Conservation (phyloP, 768 basidiomycete genomes). For the Lyophyllum atratum region DNA sequence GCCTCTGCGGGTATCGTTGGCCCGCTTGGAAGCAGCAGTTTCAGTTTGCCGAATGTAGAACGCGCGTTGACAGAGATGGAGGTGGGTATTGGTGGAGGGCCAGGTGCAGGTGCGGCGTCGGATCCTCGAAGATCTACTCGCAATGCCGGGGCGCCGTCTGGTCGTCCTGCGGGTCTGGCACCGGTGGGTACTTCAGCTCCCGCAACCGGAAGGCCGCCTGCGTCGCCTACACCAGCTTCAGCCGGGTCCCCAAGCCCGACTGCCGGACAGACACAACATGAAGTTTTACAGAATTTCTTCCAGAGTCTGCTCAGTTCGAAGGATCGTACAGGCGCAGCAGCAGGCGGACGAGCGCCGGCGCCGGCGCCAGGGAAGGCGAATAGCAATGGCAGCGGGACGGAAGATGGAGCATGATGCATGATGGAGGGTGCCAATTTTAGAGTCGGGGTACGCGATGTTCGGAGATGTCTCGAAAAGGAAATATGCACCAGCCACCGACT, state of each 20-base stretch:
- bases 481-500: conserved; percentile 24
- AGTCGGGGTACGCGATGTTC: neutral
- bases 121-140: conserved; percentile 24
- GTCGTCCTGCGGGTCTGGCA: conserved; percentile 41
- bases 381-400: conserved; percentile 34
- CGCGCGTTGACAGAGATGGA: conserved; percentile 90
- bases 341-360: neutral
- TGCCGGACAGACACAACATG: conserved; percentile 72
- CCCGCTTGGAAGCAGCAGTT: conserved; percentile 85
- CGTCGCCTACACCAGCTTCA: conserved; percentile 39
- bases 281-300: conserved; percentile 88
- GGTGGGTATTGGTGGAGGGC: conserved; percentile 42
- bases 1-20: conserved; percentile 83
- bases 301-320: conserved; percentile 75
- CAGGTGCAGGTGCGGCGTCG: conserved; percentile 24
- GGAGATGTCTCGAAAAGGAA: conserved; percentile 18
- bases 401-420: conserved; percentile 27
- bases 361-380: conserved; percentile 31
- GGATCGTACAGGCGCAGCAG: conserved; percentile 25
- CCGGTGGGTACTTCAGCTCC: conserved; percentile 37
- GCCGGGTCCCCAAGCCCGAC: conserved; percentile 42
- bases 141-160: conserved; percentile 32
- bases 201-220: conserved; percentile 34
- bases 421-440: neutral
- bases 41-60: conserved; percentile 86